Evolutionary conservation across 192 early-diverging fungal species (phyloP).

Genomic region (Linnemannia hyalina): DNA sequence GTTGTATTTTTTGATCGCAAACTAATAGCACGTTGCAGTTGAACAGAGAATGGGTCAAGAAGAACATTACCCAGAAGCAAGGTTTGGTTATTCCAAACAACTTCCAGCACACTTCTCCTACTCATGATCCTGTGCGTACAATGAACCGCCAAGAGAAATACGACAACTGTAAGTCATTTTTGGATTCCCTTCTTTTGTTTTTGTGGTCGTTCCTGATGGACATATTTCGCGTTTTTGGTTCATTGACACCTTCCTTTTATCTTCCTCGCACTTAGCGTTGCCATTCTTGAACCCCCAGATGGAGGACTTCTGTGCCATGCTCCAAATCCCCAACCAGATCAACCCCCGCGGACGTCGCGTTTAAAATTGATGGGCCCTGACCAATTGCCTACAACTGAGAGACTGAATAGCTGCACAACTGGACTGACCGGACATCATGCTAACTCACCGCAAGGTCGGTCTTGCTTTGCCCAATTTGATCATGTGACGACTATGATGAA

Average conservation of each 20-base stretch:
- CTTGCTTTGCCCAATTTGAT: constrained; percentile 7
- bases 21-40: constrained; percentile 63
- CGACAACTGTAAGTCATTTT: constrained; percentile 35
- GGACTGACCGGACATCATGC: background rate
- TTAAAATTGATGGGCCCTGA: background rate
- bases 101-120: constrained; percentile 80
- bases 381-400: background rate
- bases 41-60: constrained; percentile 76
- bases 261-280: constrained; percentile 31
- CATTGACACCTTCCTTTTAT: constrained; percentile 27
- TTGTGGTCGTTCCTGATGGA: constrained; percentile 24
- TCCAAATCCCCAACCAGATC: constrained; percentile 80
- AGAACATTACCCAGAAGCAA: constrained; percentile 67
- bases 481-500: background rate
- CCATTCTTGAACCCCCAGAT: constrained; percentile 90
- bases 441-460: background rate
- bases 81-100: constrained; percentile 82
- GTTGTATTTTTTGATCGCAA: constrained; percentile 1
- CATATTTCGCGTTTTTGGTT: background rate
- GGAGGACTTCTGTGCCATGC: constrained; percentile 74
- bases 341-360: constrained; percentile 66
- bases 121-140: constrained; percentile 49
- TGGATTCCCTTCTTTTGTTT: constrained; percentile 28
- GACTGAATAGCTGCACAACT: background rate
- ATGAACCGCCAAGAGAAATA: constrained; percentile 48